A percentile compares a stretch with the other conserved stretches of the same genome.
These are phyloP conservation scores for Cyclaneusma minus DNA, from an alignment of 2,329 filamentous ascomycete genomes.

Conservation along the genomic window DNA sequence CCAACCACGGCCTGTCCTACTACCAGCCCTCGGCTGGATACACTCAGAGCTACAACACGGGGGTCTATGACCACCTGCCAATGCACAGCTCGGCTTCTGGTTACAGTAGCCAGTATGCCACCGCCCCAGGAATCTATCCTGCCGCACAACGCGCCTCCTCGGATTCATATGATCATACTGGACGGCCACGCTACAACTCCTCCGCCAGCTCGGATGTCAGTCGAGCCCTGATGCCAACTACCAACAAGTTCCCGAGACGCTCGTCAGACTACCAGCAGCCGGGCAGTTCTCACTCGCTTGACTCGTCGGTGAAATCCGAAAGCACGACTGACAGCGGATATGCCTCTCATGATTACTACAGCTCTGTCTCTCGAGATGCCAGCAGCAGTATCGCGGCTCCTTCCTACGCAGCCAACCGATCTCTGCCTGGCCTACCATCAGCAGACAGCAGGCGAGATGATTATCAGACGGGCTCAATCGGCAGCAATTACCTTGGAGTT, in stretches of 20 bases:
- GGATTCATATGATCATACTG: constrained; percentile 13
- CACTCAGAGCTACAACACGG: constrained; percentile 9
- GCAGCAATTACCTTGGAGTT: constrained; percentile 9
- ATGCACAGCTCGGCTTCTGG: constrained; percentile 5
- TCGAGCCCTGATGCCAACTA: constrained; percentile 1
- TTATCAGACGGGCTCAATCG: neutral
- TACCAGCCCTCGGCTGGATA: constrained; percentile 9
- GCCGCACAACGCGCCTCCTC: constrained; percentile 9
- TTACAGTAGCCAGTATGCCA: constrained; percentile 10
- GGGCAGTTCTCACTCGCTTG: constrained; percentile 10
- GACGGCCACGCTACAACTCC: constrained; percentile 3
- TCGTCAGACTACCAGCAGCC: constrained; percentile 13
- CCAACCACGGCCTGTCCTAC: constrained; percentile 13
- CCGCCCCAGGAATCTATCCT: constrained; percentile 11
- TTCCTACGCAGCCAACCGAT: constrained; percentile 9
- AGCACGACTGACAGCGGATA: constrained; percentile 14
- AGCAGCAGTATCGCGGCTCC: constrained; percentile 8
- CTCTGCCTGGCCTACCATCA: constrained; percentile 8
- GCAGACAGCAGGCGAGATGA: neutral
- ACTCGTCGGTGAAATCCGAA: constrained; percentile 12
- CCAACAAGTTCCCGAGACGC: constrained; percentile 10
- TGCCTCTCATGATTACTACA: constrained; percentile 12
- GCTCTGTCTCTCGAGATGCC: constrained; percentile 7
- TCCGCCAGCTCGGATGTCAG: neutral
- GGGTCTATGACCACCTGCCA: constrained; percentile 6